These are phyloP conservation scores for Trichophaea hybrida DNA, from an alignment of 2,329 filamentous ascomycete species.

Conservation along the genomic window DNA sequence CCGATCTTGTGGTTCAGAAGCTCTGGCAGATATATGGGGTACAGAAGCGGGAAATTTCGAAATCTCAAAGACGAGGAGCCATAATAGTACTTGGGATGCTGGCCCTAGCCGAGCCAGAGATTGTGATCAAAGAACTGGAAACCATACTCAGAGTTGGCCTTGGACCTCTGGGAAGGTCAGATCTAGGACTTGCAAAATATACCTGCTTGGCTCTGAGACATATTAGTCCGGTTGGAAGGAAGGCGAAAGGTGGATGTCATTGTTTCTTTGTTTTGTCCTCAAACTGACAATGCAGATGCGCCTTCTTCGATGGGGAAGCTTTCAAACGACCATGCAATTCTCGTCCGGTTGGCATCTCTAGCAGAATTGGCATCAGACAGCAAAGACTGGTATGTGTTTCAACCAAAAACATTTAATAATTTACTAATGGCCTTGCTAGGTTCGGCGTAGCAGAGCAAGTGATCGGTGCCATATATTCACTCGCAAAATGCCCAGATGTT, in stretches of 20 bases:
- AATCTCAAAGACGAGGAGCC: slow-evolving; percentile 73
- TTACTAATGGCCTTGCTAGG: slow-evolving; percentile 24
- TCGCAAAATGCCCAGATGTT: slow-evolving; percentile 86
- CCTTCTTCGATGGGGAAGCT: slow-evolving; percentile 50
- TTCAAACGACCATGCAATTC: slow-evolving; percentile 79
- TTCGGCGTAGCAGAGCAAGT: slow-evolving; percentile 89
- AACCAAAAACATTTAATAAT: background rate
- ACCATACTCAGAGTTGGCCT: slow-evolving; percentile 83
- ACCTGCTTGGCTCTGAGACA: slow-evolving; percentile 85
- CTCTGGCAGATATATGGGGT: slow-evolving; percentile 96
- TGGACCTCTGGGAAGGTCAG: slow-evolving; percentile 61
- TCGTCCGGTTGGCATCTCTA: slow-evolving; percentile 66
- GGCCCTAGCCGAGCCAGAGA: slow-evolving; percentile 78
- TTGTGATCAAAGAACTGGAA: slow-evolving; percentile 89
- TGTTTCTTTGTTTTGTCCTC: background rate
- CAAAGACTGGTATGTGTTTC: slow-evolving; percentile 64
- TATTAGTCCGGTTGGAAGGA: slow-evolving; percentile 73
- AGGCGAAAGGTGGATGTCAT: slow-evolving; percentile 34
- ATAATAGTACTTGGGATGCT: slow-evolving; percentile 98
- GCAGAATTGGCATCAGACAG: slow-evolving; percentile 74
- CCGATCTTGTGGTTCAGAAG: slow-evolving; percentile 74
- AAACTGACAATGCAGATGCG: slow-evolving; percentile 28
- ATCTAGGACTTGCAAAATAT: slow-evolving; percentile 82
- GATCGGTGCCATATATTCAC: slow-evolving; percentile 82
- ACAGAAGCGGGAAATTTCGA: slow-evolving; percentile 83